Evolutionary conservation across 2,329 filamentous ascomycete species (phyloP).

Genomic region (Cordyceps sp.): DNA sequence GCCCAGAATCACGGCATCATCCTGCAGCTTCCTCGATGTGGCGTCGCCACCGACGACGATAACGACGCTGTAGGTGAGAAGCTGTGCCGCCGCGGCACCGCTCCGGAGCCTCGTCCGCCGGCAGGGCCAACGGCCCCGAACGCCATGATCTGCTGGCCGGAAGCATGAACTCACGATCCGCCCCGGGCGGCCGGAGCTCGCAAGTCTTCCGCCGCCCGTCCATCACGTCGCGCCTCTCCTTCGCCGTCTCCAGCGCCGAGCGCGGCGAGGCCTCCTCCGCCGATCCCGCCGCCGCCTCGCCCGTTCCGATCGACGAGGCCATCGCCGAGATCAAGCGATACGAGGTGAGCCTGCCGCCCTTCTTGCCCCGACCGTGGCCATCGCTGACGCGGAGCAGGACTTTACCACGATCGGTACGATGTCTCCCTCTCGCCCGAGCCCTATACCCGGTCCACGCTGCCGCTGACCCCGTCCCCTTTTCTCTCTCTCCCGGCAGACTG

Average conservation of each 20-base stretch:
- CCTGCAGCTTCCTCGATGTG: too few species aligned
- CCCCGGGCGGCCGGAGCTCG: slow-evolving; percentile 26
- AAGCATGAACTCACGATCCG: slow-evolving; percentile 35
- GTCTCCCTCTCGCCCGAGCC: background rate
- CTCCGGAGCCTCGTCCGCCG: too few species aligned
- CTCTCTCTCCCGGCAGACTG: slow-evolving; percentile 42
- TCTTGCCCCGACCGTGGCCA: background rate
- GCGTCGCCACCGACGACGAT: too few species aligned
- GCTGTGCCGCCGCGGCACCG: too few species aligned
- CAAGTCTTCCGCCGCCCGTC: slow-evolving; percentile 33
- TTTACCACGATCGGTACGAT: slow-evolving; percentile 79
- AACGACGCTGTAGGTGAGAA: too few species aligned
- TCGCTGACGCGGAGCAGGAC: slow-evolving; percentile 31
- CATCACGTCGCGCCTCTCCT: slow-evolving; percentile 48
- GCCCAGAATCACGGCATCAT: too few species aligned
- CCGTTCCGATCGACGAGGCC: slow-evolving; percentile 74
- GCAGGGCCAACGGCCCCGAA: too few species aligned
- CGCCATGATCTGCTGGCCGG: too few species aligned
- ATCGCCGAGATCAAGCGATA: slow-evolving; percentile 97
- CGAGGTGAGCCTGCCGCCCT: slow-evolving; percentile 35
- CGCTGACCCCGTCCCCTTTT: slow-evolving; percentile 2
- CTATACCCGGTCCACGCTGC: too few species aligned
- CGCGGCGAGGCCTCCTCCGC: slow-evolving; percentile 37
- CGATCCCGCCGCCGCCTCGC: slow-evolving; percentile 29
- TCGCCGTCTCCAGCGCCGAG: slow-evolving; percentile 49